Evolutionary conservation across 305 asterid species (phyloP), one percentile per base, ranked within the genome.

Genomic region (Coffea humblotiana): DNA sequence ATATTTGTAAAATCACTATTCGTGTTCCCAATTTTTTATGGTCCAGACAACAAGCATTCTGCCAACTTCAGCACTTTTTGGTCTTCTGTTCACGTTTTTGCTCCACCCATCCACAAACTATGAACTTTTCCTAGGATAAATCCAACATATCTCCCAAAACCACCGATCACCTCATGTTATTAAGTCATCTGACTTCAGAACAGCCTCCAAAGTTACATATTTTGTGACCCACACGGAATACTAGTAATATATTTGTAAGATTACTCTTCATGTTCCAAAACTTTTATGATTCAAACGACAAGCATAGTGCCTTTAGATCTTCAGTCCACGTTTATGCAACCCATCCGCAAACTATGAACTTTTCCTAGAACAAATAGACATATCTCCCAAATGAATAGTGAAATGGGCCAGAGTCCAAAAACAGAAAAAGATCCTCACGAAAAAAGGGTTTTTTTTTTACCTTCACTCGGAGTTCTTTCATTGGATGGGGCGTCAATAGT

Each of bases 391-490:
- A 70, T 9, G 43, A 9, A 21, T 45, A 19, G 32, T 23, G 60
- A 71, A 23, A 23, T 71, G 68, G 9, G n/a, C 35, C 25, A 75
- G 29, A 4, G 27, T 16, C 6, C 35, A 19, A 29, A n/a, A 29
- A 48, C 27, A 54, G 49, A 77, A 21, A 49, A 72, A 75, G 66
- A 60, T 16, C 25, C 51, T 15, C 29, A 14, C 1, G 18, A 16
- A 43, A 65, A 40, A 40, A 40, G 6, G 6, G 43, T 40, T 40
- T 40, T 40, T 40, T 40, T 40, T 74, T 86, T 81, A 94, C 98
- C 99, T 96, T 96, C 79, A 96, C 98, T 70, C 98, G 91, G 77
- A 96, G 98, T 90, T 96, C 99, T 91, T 91, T 94, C 99, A 96
- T 94, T 23, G 99, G 99, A 86, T 96, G 99, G 81, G 99, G 98